These are phyloP conservation scores for Fraxinus ornus DNA, from an alignment of 305 asterid genomes.

Conservation along the genomic window DNA sequence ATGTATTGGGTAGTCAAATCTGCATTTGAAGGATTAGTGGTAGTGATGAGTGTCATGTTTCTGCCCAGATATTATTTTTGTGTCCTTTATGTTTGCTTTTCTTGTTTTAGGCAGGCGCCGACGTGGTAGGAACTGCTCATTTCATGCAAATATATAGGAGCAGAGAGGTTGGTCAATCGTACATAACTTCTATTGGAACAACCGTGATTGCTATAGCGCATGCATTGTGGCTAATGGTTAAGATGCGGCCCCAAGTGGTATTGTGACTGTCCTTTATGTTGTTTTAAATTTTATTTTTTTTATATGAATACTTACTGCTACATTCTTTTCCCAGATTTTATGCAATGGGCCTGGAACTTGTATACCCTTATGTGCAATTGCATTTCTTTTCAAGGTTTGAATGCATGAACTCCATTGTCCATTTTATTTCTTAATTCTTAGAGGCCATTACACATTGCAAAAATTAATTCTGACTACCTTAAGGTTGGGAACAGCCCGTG, in stretches of 20 bases:
- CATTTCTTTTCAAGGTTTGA: constrained; percentile 67
- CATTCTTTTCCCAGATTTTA: constrained; percentile 50
- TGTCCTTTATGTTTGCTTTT: constrained; percentile 1
- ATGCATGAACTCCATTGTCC: neutral
- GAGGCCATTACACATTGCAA: neutral
- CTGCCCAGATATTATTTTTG: neutral
- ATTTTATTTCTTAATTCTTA: neutral
- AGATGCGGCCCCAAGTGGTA: constrained; percentile 14
- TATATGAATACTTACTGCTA: neutral
- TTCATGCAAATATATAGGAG: constrained; percentile 24
- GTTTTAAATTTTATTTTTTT: neutral
- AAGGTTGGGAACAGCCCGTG: neutral
- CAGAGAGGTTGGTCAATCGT: constrained; percentile 89
- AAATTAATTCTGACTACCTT: neutral
- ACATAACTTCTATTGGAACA: neutral
- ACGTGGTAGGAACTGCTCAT: constrained; percentile 41
- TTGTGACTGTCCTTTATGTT: neutral
- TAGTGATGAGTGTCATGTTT: neutral
- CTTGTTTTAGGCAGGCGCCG: constrained; percentile 51
- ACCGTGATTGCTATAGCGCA: neutral
- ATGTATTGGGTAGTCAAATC: neutral
- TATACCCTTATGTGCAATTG: constrained; percentile 65
- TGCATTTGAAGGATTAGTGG: neutral
- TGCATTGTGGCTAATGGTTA: constrained; percentile 10
- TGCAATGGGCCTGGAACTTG: constrained; percentile 98